These are phyloP conservation scores for Trichoderma pleuroti DNA, from an alignment of 2,329 filamentous ascomycete genomes.

Conservation along the genomic window DNA sequence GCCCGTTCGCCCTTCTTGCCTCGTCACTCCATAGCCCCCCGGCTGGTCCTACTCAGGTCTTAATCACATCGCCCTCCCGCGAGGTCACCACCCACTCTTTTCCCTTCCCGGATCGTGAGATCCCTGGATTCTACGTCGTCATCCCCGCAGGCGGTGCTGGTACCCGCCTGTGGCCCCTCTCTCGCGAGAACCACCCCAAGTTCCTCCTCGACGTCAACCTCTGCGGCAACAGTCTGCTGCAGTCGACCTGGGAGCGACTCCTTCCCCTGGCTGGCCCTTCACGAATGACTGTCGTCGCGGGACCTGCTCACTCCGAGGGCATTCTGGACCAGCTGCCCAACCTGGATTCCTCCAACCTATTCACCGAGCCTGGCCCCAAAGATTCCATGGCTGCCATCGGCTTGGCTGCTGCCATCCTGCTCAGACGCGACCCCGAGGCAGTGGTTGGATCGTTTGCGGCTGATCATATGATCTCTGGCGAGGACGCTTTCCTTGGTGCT, in stretches of 20 bases:
- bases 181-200: slow-evolving; percentile 29
- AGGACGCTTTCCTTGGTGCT: slow-evolving; percentile 28
- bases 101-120: slow-evolving; percentile 23
- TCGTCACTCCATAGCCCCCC: slow-evolving; percentile 3
- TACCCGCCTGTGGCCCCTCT: slow-evolving; percentile 29
- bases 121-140: slow-evolving; percentile 29
- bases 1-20: slow-evolving; percentile 15
- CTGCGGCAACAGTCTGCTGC: slow-evolving; percentile 27
- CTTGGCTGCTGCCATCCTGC: slow-evolving; percentile 27
- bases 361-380: slow-evolving; percentile 29
- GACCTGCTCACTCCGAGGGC: slow-evolving; percentile 26
- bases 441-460: slow-evolving; percentile 29
- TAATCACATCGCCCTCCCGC: slow-evolving; percentile 1
- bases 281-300: slow-evolving; percentile 28
- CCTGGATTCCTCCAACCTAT: slow-evolving; percentile 24
- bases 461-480: slow-evolving; percentile 29
- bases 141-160: slow-evolving; percentile 29
- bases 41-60: slow-evolving; percentile 17
- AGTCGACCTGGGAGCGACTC: slow-evolving; percentile 28
- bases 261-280: slow-evolving; percentile 27
- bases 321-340: slow-evolving; percentile 27
- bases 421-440: slow-evolving; percentile 26
- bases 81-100: slow-evolving; percentile 9
- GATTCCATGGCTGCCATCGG: slow-evolving; percentile 30
- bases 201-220: slow-evolving; percentile 28